phyloP scores from a whole-genome alignment of 179 eudicot species.

The Silene noctiflora region DNA sequence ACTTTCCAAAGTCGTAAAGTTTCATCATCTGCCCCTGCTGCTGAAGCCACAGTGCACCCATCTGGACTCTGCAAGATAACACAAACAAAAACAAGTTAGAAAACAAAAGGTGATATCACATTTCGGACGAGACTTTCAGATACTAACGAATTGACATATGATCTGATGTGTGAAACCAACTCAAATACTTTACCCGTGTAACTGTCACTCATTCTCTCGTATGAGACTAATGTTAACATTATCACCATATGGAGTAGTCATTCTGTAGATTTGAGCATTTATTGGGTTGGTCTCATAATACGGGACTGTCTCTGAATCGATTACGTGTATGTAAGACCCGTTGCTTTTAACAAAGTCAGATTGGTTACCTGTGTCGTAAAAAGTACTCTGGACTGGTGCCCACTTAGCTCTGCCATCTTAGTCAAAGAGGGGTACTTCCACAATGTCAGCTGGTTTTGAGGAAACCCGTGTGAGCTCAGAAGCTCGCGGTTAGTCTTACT shows the following conservation, averaged over 20 bases:
- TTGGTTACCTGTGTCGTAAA: slow-evolving; percentile 45
- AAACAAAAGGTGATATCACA: neutral
- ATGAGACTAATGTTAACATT: no score
- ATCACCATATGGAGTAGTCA: no score
- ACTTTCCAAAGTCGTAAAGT: slow-evolving; percentile 58
- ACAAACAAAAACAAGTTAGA: neutral
- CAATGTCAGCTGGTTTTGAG: slow-evolving; percentile 65
- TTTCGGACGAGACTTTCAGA: neutral
- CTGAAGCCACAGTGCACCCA: slow-evolving; percentile 53
- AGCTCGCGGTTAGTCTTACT: slow-evolving; percentile 71
- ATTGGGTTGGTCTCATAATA: neutral
- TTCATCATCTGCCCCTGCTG: slow-evolving; percentile 66
- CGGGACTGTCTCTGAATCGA: no score
- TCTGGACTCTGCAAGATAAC: slow-evolving; percentile 45
- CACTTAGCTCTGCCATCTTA: slow-evolving; percentile 63
- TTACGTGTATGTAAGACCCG: no score
- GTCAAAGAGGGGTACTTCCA: slow-evolving; percentile 86
- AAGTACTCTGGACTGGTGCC: slow-evolving; percentile 67
- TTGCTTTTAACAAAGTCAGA: neutral
- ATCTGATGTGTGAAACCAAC: no score
- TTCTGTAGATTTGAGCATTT: neutral
- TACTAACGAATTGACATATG: neutral
- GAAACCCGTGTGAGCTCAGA: slow-evolving; percentile 74
- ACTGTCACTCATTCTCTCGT: no score
- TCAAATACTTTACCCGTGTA: no score